phyloP scores from a whole-genome alignment of 768 basidiomycete genomes.

The Auricularia sp. region DNA sequence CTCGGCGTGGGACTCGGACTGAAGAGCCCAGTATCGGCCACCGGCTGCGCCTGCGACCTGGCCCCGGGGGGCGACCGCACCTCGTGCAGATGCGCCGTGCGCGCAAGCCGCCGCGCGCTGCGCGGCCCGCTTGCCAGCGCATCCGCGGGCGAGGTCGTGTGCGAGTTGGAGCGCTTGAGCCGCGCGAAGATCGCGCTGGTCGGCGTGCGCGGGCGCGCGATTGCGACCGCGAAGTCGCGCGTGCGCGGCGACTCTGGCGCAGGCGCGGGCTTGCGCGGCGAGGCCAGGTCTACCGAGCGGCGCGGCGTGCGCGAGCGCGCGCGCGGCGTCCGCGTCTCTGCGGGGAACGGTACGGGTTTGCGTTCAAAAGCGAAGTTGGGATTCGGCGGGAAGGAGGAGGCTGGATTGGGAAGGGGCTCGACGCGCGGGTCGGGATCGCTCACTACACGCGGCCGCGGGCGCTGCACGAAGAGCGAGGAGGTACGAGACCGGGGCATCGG shows the following conservation, averaged over 20 bases:
- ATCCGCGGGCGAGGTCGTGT: background rate
- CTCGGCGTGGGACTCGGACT: too few species aligned
- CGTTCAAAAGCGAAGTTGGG: background rate
- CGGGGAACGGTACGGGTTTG: background rate
- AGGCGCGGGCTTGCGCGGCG: too few species aligned
- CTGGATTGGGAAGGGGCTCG: background rate
- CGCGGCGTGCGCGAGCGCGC: too few species aligned
- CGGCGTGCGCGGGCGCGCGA: background rate
- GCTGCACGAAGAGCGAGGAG: background rate
- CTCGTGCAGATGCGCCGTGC: constrained; percentile 13
- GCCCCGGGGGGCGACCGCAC: background rate
- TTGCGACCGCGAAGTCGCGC: background rate
- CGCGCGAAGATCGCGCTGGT: background rate
- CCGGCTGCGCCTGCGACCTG: too few species aligned
- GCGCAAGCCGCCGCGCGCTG: constrained; percentile 5
- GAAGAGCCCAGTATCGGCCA: too few species aligned
- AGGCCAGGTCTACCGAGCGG: too few species aligned
- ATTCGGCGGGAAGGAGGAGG: background rate
- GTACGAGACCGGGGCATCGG: background rate
- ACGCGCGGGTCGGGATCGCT: background rate
- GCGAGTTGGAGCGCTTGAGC: background rate
- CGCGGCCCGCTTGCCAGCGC: background rate
- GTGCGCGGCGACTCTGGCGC: background rate
- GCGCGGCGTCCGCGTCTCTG: background rate
- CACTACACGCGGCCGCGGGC: background rate